phyloP scores from a whole-genome alignment of 139 green algal species.

The Dunaliella primolecta region DNA sequence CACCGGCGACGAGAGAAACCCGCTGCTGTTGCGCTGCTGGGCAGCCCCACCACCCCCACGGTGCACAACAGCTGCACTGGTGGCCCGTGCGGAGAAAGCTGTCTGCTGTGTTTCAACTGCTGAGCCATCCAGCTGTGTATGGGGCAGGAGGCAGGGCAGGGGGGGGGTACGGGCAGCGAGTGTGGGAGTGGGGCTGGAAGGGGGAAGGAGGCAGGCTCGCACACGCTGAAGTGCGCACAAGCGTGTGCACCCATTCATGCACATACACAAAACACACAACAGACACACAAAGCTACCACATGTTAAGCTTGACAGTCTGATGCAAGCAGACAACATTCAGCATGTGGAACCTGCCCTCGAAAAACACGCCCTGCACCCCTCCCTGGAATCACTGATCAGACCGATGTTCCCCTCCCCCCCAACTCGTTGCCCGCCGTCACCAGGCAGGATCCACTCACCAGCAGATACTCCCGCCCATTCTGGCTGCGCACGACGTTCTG shows the following conservation, averaged over 20 bases:
- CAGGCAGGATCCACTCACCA: too few species aligned
- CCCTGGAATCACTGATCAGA: too few species aligned
- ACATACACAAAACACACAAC: not conserved
- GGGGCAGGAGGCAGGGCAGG: not conserved
- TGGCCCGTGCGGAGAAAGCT: not conserved
- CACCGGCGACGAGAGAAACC: not conserved
- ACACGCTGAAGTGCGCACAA: not conserved
- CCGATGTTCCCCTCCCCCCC: too few species aligned
- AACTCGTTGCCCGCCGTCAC: too few species aligned
- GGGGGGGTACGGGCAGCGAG: too few species aligned
- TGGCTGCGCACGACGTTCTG: conserved; percentile 37
- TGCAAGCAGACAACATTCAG: too few species aligned
- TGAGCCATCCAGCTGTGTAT: not conserved
- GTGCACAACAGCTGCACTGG: not conserved
- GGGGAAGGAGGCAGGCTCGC: not conserved
- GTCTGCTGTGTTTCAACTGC: not conserved
- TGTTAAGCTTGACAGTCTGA: too few species aligned
- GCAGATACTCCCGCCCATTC: conserved; percentile 75
- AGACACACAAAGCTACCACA: not conserved
- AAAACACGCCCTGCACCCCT: too few species aligned
- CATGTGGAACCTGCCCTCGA: too few species aligned
- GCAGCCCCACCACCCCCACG: too few species aligned
- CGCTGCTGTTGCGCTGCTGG: not conserved
- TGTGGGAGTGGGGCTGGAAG: too few species aligned
- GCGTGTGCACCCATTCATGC: not conserved